Base-by-base conservation (phyloP, 345 rosid genomes). In the Lepidium aucheri region DNA sequence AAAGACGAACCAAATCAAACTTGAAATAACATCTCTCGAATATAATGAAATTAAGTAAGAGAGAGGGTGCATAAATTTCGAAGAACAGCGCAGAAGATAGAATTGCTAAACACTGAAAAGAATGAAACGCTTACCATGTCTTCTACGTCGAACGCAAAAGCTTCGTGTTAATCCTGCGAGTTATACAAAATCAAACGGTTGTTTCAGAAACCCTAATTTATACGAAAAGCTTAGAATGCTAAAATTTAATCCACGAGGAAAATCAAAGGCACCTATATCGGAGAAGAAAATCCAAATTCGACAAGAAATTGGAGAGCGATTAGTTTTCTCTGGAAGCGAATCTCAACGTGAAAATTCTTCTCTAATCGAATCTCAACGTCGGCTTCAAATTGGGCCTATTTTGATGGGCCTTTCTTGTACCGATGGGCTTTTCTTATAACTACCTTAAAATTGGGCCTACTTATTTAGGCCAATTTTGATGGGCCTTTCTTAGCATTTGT, bases 111-210 rank as follows among this genome's bases (percentile, higher is more conserved):
- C 32, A 28, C 32, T 28, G 32, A 28, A 28, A 4, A 28, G n/a
- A 8, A 3, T 3, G 49, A 57, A 55, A 14, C 43, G 52, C 53
- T 60, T 60, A 69, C 74, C 74, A 60, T 60, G n/a, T 59, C 18
- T 69, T 50, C 60, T 11, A 60, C 67, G 28, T 22, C 3, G 44
- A 51, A 32, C 52, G 35, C 15, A 8, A 15, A 53, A 28, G 10
- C 53, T 42, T 51, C 33, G 30, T 51, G 39, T 22, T 49, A 22
- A 20, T 26, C 49, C 68, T 51, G 38, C 47, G 58, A 2, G 39
- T 26, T 9, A 6, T 28, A 16, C 6, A 7, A 5, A 45, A 16
- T 8, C 1, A 15, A 14, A 9, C 4, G 3, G 7, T 53, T 9
- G 10, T 2, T 11, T 53, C 60, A 32, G 51, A 32, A 66, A 52